phyloP scores from a whole-genome alignment of 1,139 yeast genomes.

The Hanseniaspora gamundiae region DNA sequence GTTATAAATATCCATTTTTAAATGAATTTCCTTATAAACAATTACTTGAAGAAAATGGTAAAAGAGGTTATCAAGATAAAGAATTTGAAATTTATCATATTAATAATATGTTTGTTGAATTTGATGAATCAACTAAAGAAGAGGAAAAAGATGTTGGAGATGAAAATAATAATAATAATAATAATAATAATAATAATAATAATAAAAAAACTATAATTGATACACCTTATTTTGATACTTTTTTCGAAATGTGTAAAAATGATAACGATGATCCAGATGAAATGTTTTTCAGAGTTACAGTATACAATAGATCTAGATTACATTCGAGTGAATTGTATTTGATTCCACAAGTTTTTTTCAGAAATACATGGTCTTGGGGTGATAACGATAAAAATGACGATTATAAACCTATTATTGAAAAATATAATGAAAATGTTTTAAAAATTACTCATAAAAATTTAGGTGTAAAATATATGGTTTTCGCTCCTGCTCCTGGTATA shows the following conservation, averaged over 20 bases:
- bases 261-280: constrained; percentile 67
- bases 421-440: constrained; percentile 40
- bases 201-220: constrained; percentile 47
- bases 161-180: constrained; percentile 6
- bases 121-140: constrained; percentile 4
- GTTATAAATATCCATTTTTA: constrained; percentile 83
- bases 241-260: constrained; percentile 84
- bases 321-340: constrained; percentile 79
- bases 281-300: constrained; percentile 72
- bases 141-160: background rate
- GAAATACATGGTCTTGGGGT: constrained; percentile 95
- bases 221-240: constrained; percentile 78
- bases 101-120: constrained; percentile 20
- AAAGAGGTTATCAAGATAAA: constrained; percentile 34
- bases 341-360: constrained; percentile 71
- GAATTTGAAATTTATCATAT: constrained; percentile 35
- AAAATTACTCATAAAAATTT: background rate
- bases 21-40: constrained; percentile 68
- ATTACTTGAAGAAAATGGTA: constrained; percentile 56
- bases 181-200: no score
- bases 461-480: constrained; percentile 31
- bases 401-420: constrained; percentile 30
- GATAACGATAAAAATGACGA: constrained; percentile 17
- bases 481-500: constrained; percentile 85
- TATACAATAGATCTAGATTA: constrained; percentile 68